Conservation (phyloP, 2,329 filamentous ascomycete genomes). For the Colletotrichum trifolii region DNA sequence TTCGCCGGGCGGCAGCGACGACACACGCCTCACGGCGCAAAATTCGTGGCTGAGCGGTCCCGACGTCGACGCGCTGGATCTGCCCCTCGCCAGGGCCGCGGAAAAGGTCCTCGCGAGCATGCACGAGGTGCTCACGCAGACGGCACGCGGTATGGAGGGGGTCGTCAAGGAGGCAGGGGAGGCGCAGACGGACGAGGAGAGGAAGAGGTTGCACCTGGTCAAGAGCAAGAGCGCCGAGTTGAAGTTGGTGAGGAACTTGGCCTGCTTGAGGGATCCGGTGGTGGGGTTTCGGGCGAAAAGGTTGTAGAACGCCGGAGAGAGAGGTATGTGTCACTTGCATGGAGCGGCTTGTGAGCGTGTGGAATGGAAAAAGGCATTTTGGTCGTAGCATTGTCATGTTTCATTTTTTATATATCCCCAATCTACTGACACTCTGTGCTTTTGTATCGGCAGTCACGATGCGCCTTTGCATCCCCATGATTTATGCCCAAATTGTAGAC, state of each 20-base stretch:
- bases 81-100: slow-evolving; percentile 85
- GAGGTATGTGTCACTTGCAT: slow-evolving; percentile 13
- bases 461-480: background rate
- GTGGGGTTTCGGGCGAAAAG: slow-evolving; percentile 70
- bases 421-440: background rate
- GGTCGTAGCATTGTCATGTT: slow-evolving; percentile 32
- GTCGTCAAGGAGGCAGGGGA: slow-evolving; percentile 58
- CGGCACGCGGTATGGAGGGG: slow-evolving; percentile 71
- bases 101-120: slow-evolving; percentile 93
- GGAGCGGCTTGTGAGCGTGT: slow-evolving; percentile 14
- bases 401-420: slow-evolving; percentile 16
- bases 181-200: slow-evolving; percentile 56
- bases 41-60: slow-evolving; percentile 83
- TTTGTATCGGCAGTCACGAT: background rate
- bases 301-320: slow-evolving; percentile 48
- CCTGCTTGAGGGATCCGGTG: slow-evolving; percentile 73
- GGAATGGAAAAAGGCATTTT: slow-evolving; percentile 28
- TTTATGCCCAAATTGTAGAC: too few species aligned
- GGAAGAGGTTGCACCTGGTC: slow-evolving; percentile 72
- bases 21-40: slow-evolving; percentile 57
- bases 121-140: slow-evolving; percentile 82
- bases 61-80: slow-evolving; percentile 71
- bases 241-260: slow-evolving; percentile 80
- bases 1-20: too few species aligned
- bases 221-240: slow-evolving; percentile 90